Base-by-base conservation (phyloP, 2,329 filamentous ascomycete genomes). In the Alternaria sp. region DNA sequence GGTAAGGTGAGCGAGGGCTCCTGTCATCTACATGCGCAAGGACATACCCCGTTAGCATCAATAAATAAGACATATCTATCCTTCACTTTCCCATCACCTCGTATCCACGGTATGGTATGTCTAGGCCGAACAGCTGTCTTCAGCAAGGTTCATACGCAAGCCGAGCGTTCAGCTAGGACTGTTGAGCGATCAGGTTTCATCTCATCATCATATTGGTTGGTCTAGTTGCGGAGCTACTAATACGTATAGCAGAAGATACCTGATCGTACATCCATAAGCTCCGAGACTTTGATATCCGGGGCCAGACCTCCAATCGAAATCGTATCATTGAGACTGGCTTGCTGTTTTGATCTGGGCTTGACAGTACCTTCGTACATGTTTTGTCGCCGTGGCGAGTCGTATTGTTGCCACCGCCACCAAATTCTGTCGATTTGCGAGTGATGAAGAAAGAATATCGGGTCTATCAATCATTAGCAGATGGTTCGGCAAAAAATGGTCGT, bases 371-470 rank as follows among this genome's bases (percentile, higher is more conserved):
- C 40, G 13, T 57, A 30, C 44, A 12, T 45, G 3, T 51, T 25
- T 6, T 49, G 32, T 17, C 30, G 30, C 15, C 21, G 32, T 9
- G 10, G 5, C 2, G 23, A 12, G 13, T 52, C 46, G 17, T 52
- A 19, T 13, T 44, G 43, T 62, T 78, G 75, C 75, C 76, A 78
- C 15, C 53, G 44, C 50, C 65, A 72, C 76, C 75, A 78, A 21
- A 78, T 19, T 15, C 70, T 66, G 56, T 78, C 75, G 3, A 78
- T 58, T 57, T 77, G 70, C 4, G 65, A 53, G 53, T 77, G 76
- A 58, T 78, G 76, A 19, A 78, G 66, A 63, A 77, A 77, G 57
- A 77, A 78, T 8, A 74, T 54, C 1, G 74, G 75, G 62, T 78
- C 59, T 57, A 25, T 36, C 15, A 13, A 17, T 51, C 26, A 15